Percentiles rank a stretch among this genome's conserved stretches.
Conservation (phyloP, 352 stramenopile genomes). For the Thalassiosira pacifica region DNA sequence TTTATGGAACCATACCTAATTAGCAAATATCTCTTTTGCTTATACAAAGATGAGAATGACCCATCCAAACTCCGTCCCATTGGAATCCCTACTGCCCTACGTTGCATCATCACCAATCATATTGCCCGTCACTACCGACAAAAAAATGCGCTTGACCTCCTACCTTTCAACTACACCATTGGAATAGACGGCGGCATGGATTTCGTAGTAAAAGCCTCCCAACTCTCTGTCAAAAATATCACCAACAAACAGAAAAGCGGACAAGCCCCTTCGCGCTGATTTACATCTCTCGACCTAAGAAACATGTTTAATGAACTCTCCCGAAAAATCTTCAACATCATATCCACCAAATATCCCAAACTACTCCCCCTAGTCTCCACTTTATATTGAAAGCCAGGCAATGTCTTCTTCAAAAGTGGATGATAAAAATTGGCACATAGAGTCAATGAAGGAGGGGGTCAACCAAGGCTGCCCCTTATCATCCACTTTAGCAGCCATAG, state of each 20-base stretch:
- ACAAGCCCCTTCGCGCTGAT: not conserved
- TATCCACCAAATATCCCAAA: constrained; percentile 28
- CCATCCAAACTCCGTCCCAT: constrained; percentile 23
- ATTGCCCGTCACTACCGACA: not conserved
- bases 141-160: constrained; percentile 8
- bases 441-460: constrained; percentile 36
- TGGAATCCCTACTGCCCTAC: constrained; percentile 9
- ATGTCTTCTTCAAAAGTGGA: constrained; percentile 19
- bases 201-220: constrained; percentile 12
- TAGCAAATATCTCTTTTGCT: constrained; percentile 15
- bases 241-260: not conserved
- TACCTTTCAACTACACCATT: constrained; percentile 19
- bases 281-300: constrained; percentile 19
- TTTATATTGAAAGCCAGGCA: constrained; percentile 23
- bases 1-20: not conserved
- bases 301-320: constrained; percentile 36
- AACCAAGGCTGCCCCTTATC: constrained; percentile 56
- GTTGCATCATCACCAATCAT: constrained; percentile 13
- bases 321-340: not conserved
- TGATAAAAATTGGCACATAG: constrained; percentile 18
- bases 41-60: constrained; percentile 9
- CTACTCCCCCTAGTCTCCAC: constrained; percentile 20
- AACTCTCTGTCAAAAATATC: constrained; percentile 7
- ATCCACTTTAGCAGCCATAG: constrained; percentile 28
- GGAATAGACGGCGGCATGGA: constrained; percentile 1